phyloP scores from a whole-genome alignment of 805 yeast genomes.

The Candida peoriensis region DNA sequence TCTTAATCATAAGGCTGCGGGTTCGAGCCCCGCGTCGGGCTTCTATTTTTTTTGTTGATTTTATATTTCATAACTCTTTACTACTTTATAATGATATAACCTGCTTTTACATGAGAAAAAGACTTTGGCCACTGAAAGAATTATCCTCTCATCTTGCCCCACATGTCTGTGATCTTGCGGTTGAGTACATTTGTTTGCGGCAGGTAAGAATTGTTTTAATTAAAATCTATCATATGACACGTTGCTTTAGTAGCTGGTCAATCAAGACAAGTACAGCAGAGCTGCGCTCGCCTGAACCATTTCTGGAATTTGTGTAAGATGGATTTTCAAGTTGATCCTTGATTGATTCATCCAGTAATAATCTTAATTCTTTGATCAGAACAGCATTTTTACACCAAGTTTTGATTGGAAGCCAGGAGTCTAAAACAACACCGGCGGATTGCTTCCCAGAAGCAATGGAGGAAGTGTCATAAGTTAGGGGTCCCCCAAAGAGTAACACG shows the following conservation, averaged over 20 bases:
- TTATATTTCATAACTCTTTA: too few relatives aligned
- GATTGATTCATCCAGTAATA: constrained; percentile 61
- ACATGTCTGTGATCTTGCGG: too few relatives aligned
- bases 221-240: too few relatives aligned
- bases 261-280: constrained; percentile 36
- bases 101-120: too few relatives aligned
- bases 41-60: too few relatives aligned
- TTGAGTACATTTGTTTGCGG: too few relatives aligned
- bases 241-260: constrained; percentile 26
- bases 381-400: constrained; percentile 97
- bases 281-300: constrained; percentile 19
- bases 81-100: too few relatives aligned
- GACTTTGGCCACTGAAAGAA: too few relatives aligned
- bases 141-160: too few relatives aligned
- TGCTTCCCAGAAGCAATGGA: constrained; percentile 37
- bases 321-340: constrained; percentile 56
- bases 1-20: too few relatives aligned
- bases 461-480: constrained; percentile 52
- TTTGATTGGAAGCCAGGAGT: constrained; percentile 82
- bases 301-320: constrained; percentile 20
- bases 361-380: constrained; percentile 63
- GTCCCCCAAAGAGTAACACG: constrained; percentile 77
- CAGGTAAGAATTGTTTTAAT: too few relatives aligned
- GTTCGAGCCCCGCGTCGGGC: too few relatives aligned
- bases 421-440: constrained; percentile 81